Evolutionary conservation across 1,284 basidiomycete species (phyloP).

Genomic region (Agaricales sp.): DNA sequence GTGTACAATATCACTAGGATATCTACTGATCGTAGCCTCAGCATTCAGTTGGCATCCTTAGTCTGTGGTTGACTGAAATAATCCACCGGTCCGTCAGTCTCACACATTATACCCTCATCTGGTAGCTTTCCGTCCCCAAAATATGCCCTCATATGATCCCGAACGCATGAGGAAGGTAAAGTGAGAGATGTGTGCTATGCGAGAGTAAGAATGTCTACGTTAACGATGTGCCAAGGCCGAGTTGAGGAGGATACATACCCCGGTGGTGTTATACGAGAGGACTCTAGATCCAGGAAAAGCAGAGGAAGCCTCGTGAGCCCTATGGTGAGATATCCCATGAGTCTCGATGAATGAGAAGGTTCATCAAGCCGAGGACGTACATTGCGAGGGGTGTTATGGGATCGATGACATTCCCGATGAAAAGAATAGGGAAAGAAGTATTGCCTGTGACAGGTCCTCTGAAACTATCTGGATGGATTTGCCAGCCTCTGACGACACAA

Average conservation of each 20-base stretch:
- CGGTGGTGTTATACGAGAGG: neutral
- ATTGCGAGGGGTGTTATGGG: neutral
- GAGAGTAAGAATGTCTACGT: neutral
- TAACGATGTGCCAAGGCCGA: neutral
- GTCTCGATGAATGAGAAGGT: too few species aligned
- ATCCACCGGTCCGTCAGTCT: too few species aligned
- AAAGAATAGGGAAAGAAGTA: slow-evolving; percentile 1
- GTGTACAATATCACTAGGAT: too few species aligned
- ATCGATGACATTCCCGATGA: neutral
- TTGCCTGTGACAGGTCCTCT: neutral
- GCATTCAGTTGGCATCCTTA: too few species aligned
- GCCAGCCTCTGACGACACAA: neutral
- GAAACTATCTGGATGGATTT: neutral
- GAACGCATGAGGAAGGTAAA: neutral
- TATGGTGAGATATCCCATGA: neutral
- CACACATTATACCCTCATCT: neutral
- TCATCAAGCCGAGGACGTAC: neutral
- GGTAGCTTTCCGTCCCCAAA: neutral
- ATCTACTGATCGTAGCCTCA: too few species aligned
- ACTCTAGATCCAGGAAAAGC: neutral
- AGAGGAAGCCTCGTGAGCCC: neutral
- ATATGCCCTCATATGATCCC: neutral
- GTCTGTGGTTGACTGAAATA: too few species aligned
- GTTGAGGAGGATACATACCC: neutral
- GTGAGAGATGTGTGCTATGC: neutral